phyloP scores from a whole-genome alignment of 495 filamentous ascomycete species.

The Cercophora scortea region DNA sequence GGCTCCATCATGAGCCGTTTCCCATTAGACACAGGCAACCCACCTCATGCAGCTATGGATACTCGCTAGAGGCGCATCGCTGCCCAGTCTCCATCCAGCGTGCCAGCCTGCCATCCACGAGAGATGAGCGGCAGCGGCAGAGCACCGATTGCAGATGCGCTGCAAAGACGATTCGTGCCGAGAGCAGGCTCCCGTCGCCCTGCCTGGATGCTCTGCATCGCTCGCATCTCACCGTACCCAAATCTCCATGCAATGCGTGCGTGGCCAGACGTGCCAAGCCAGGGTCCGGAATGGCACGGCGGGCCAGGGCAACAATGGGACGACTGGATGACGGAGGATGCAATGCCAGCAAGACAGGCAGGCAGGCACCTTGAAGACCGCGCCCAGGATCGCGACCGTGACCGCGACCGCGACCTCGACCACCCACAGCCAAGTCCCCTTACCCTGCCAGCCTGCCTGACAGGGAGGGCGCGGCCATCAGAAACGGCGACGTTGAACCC shows the following conservation, averaged over 20 bases:
- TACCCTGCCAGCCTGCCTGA: no score
- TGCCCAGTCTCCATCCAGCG: constrained; percentile 16
- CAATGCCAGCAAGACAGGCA: not conserved
- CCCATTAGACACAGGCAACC: not conserved
- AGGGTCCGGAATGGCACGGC: no score
- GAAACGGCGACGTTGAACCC: no score
- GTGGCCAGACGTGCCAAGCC: not conserved
- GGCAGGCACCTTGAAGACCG: no score
- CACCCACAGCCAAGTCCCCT: no score
- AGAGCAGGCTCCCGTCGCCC: not conserved
- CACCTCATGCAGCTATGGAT: constrained; percentile 6
- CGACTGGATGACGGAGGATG: not conserved
- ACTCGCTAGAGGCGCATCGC: constrained; percentile 22
- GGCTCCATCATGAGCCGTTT: not conserved
- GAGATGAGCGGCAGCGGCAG: constrained; percentile 3
- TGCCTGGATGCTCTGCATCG: constrained; percentile 1
- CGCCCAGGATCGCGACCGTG: no score
- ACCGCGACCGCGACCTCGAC: no score
- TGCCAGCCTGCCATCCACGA: no score
- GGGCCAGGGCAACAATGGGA: not conserved
- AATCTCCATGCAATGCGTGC: constrained; percentile 1
- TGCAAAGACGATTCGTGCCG: constrained; percentile 9
- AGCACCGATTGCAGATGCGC: constrained; percentile 7
- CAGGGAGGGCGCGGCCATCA: no score
- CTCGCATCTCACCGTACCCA: not conserved